These are phyloP conservation scores for Umbilicaria muhlenbergii DNA, from an alignment of 495 filamentous ascomycete genomes.

Conservation along the genomic window DNA sequence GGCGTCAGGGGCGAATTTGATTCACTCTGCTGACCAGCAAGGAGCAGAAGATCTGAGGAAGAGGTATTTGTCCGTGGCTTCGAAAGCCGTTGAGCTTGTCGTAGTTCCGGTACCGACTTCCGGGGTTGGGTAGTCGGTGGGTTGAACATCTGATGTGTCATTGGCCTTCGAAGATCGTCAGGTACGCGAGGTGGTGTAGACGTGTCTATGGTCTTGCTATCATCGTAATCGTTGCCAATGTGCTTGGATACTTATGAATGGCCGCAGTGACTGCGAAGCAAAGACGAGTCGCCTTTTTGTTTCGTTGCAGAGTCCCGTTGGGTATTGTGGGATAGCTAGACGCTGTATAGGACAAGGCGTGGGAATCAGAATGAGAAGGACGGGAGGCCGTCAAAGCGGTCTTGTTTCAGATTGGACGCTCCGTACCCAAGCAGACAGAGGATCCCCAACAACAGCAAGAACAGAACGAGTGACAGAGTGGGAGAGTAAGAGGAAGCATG, in stretches of 20 bases:
- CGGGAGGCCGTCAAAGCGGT: no score
- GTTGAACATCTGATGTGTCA: no score
- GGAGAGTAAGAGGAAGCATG: not conserved
- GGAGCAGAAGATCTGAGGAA: constrained; percentile 7
- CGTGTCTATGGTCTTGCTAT: not conserved
- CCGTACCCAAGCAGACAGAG: no score
- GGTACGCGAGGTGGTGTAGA: constrained; percentile 1
- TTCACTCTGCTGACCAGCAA: constrained; percentile 1
- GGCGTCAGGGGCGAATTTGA: constrained; percentile 6
- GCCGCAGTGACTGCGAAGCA: not conserved
- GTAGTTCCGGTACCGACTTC: constrained; percentile 12
- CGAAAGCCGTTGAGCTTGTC: constrained; percentile 25
- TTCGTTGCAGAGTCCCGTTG: no score
- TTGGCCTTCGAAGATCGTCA: not conserved
- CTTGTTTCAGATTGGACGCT: no score
- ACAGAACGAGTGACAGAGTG: no score
- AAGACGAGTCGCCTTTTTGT: no score
- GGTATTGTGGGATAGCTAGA: no score
- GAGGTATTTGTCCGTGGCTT: constrained; percentile 25
- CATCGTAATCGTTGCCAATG: not conserved
- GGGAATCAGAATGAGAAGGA: no score
- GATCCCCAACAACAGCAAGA: no score
- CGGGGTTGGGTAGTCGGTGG: no score
- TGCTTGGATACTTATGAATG: not conserved
- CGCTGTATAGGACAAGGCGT: no score